Conservation (phyloP, 129 eudicot species). For the Erigeron canadensis region DNA sequence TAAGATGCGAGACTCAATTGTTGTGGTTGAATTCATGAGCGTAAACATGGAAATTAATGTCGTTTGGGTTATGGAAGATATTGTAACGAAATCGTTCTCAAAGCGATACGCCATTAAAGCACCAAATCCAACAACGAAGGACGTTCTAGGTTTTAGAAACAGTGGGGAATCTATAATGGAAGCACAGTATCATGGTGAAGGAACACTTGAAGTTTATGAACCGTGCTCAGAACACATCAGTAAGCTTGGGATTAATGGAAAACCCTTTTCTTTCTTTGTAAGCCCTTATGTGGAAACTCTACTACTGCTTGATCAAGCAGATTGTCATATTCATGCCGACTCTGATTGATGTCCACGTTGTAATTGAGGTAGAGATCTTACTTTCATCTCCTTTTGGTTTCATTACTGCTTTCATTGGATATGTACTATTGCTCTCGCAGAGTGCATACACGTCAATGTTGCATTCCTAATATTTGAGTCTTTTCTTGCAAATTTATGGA, state of each 20-base stretch:
- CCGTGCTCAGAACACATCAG: neutral
- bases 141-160: neutral
- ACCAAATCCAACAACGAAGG: neutral
- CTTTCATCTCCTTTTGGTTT: no score
- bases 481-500: no score
- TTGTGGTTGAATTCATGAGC: neutral
- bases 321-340: no score
- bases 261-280: neutral
- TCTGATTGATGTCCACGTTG: no score
- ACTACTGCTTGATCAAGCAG: slow-evolving; percentile 13
- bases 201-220: neutral
- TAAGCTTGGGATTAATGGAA: neutral
- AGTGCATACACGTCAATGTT: no score
- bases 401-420: no score
- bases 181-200: neutral
- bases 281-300: slow-evolving; percentile 7
- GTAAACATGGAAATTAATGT: neutral
- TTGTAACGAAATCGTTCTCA: neutral
- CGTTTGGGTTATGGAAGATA: neutral
- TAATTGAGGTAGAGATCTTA: no score
- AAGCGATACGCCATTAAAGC: neutral
- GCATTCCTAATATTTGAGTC: no score
- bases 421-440: no score
- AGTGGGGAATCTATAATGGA: slow-evolving; percentile 5
- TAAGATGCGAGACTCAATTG: neutral